Evolutionary conservation across 139 green algal genomes (phyloP), one percentile per base, ranked within the genome.

Genomic region (Auxenochlorella protothecoides): DNA sequence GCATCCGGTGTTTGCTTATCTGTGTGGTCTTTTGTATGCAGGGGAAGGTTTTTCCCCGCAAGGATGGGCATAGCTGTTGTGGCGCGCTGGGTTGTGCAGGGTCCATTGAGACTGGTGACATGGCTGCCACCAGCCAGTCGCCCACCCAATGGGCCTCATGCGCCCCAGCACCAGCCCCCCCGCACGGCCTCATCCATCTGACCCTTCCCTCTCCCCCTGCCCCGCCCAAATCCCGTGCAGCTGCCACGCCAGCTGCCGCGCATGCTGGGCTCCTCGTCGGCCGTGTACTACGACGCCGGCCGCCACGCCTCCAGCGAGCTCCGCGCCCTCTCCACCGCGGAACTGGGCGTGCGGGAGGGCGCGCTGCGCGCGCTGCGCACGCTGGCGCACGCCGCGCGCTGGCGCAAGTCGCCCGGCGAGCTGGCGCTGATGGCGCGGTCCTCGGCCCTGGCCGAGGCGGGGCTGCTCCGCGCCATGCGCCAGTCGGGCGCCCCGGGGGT

Each of bases 371-470:
- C 79, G 55, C 81, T 91, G 65, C 72, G 71, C 3, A 76, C 77
- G 52, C 74, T 86, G 55, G 67, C 85, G 74, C 80, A 91, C 76
- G 62, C n/a, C 56, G 60, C 87, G 65, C 27, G 84, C 16, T 91
- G 89, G 83, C n/a, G 73, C 15, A 96, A 96, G 78, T 89, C 82
- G 2, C 6, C 66, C 0, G 81, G 80, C 14, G 90, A 94, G 84
- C 63, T 87, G 66, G 71, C 65, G 3, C 69, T 91, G 63, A 88
- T 94, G 85, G 73, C 78, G 4, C 69, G 61, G 6, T 90, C 83
- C 6, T 86, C 86, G 10, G 62, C 66, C 3, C 56, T 85, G 52
- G 77, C 83, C 6, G 85, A 87, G 4, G 53, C 53, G 2, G 82
- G 79, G 12, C 79, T 94, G 65, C 68, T 54, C 15, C 64, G 74